Conservation (phyloP, 2,329 filamentous ascomycete genomes). For the Elsinoe perseae region DNA sequence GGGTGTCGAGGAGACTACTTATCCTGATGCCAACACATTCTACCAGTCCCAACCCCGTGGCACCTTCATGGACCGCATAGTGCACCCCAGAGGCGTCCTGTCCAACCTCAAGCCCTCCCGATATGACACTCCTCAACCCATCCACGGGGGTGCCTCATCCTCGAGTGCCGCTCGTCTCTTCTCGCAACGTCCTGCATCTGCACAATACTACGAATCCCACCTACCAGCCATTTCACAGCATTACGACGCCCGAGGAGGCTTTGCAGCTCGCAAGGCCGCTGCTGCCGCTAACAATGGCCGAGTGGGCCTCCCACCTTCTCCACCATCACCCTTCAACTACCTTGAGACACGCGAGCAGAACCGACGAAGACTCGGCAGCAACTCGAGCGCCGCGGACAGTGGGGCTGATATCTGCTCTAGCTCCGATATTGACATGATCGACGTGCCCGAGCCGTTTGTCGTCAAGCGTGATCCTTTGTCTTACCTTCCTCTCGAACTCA, state of each 20-base stretch:
- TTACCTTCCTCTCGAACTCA: conserved; percentile 51
- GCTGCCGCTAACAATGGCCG: conserved; percentile 15
- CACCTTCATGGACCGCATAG: conserved; percentile 12
- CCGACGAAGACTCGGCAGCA: conserved; percentile 19
- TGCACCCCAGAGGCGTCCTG: conserved; percentile 16
- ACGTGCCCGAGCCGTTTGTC: conserved; percentile 14
- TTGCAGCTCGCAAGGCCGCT: conserved; percentile 18
- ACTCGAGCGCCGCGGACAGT: conserved; percentile 29
- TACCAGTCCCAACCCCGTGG: conserved; percentile 10
- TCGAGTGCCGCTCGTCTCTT: conserved; percentile 14
- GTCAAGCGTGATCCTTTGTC: conserved; percentile 41
- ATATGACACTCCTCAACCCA: conserved; percentile 20
- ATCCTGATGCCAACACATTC: conserved; percentile 14
- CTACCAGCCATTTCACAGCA: conserved; percentile 12
- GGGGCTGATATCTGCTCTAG: conserved; percentile 31
- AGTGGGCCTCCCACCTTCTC: conserved; percentile 11
- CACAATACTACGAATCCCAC: conserved; percentile 14
- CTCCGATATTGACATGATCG: conserved; percentile 26
- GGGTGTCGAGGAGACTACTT: conserved; percentile 18
- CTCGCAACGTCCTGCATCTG: conserved; percentile 17
- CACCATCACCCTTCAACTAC: conserved; percentile 16
- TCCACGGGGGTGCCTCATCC: conserved; percentile 17
- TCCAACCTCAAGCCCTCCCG: conserved; percentile 17
- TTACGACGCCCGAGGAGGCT: conserved; percentile 16
- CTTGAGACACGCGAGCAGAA: conserved; percentile 17